Percentiles rank a stretch among this genome's conserved stretches.
Conservation (phyloP, 345 rosid species). For the Eucalyptus rudis region DNA sequence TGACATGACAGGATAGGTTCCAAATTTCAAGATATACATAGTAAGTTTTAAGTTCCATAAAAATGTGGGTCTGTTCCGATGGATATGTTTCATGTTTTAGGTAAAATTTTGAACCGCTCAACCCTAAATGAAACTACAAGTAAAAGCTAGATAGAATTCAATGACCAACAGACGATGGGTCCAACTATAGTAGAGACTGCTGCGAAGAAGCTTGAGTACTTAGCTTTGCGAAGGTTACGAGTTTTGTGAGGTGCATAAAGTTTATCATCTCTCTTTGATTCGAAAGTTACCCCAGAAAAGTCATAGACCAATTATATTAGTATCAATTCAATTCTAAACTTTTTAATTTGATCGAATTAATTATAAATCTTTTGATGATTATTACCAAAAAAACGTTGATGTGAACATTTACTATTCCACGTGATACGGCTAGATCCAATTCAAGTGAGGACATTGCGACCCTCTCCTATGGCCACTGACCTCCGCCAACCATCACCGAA, state of each 20-base stretch:
- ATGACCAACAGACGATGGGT: background rate
- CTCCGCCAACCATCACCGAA: rapidly evolving
- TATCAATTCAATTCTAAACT: too few species aligned
- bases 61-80: rapidly evolving
- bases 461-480: background rate
- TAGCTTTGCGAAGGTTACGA: rapidly evolving
- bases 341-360: too few species aligned
- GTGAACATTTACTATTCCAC: background rate
- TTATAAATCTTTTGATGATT: rapidly evolving
- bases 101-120: rapidly evolving
- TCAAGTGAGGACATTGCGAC: rapidly evolving
- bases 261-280: rapidly evolving
- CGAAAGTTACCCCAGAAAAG: rapidly evolving
- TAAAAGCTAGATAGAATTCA: too few species aligned
- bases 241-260: background rate
- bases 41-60: rapidly evolving
- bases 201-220: background rate
- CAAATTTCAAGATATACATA: rapidly evolving
- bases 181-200: background rate
- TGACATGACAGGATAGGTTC: rapidly evolving
- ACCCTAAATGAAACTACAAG: background rate
- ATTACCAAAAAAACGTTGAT: background rate
- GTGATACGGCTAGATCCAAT: rapidly evolving
- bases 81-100: rapidly evolving
- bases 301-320: rapidly evolving